These are phyloP conservation scores for Geotrichum phurueaensis DNA, from an alignment of 1,139 yeast genomes.

Conservation along the genomic window DNA sequence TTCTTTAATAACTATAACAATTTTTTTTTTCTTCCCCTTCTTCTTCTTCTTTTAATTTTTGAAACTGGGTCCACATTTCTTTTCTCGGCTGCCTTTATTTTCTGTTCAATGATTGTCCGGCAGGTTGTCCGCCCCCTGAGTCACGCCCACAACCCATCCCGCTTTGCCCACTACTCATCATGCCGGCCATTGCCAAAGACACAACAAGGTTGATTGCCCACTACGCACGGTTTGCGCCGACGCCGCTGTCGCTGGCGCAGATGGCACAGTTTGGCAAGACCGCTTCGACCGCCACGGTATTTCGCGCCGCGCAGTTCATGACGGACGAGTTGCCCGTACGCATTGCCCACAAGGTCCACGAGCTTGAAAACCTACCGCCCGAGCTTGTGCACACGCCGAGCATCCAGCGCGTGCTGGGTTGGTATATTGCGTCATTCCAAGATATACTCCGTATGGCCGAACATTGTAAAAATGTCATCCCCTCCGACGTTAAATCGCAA, in stretches of 20 bases:
- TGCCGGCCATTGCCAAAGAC: neutral
- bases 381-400: slow-evolving; percentile 70
- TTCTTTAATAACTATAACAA: neutral
- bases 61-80: neutral
- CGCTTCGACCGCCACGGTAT: slow-evolving; percentile 72
- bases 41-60: neutral
- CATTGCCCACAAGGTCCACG: slow-evolving; percentile 79
- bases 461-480: slow-evolving; percentile 8
- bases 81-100: neutral
- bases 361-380: slow-evolving; percentile 71
- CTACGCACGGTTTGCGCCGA: slow-evolving; percentile 73
- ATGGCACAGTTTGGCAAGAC: slow-evolving; percentile 87
- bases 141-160: neutral
- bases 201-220: slow-evolving; percentile 35
- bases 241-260: slow-evolving; percentile 77
- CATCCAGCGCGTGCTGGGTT: slow-evolving; percentile 67
- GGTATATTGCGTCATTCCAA: slow-evolving; percentile 90
- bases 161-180: neutral
- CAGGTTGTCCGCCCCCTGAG: neutral
- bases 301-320: slow-evolving; percentile 77
- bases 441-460: slow-evolving; percentile 53
- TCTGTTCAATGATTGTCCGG: neutral
- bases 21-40: neutral
- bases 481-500: slow-evolving; percentile 10
- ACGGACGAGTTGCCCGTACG: slow-evolving; percentile 85